phyloP scores from a whole-genome alignment of 177 flowering plant species.

The Tripterygium wilfordii region DNA sequence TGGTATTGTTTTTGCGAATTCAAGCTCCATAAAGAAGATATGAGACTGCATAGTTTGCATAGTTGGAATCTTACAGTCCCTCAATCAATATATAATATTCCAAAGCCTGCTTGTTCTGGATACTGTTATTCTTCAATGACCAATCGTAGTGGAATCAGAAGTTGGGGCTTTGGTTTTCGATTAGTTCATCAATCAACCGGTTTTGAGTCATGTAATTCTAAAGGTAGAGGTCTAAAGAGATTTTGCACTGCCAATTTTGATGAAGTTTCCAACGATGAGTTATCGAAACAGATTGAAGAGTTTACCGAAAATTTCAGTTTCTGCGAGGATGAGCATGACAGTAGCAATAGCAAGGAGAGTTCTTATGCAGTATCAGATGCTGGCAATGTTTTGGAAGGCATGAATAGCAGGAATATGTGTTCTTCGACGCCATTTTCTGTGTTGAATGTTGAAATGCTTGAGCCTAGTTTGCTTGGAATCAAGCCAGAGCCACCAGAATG shows the following conservation, averaged over 20 bases:
- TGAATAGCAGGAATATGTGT: background rate
- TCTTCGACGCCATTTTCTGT: slow-evolving; percentile 2
- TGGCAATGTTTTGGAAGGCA: too few species aligned
- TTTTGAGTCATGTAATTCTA: too few species aligned
- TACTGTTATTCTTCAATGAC: too few species aligned
- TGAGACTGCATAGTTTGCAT: too few species aligned
- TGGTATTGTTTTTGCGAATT: too few species aligned
- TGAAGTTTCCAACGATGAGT: slow-evolving; percentile 55
- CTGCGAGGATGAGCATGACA: slow-evolving; percentile 14
- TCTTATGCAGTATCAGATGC: background rate
- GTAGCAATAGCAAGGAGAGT: background rate
- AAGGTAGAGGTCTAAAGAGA: slow-evolving; percentile 20
- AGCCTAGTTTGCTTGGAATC: slow-evolving; percentile 29
- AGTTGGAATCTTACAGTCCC: too few species aligned
- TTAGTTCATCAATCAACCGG: too few species aligned
- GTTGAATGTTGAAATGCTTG: slow-evolving; percentile 19
- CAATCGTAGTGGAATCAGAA: too few species aligned
- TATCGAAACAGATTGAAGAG: slow-evolving; percentile 35
- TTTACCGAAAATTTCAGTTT: slow-evolving; percentile 33
- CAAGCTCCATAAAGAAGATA: too few species aligned
- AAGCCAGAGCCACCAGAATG: slow-evolving; percentile 28
- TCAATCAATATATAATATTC: too few species aligned
- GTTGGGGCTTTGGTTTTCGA: too few species aligned
- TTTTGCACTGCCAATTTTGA: slow-evolving; percentile 40
- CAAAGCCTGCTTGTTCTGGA: too few species aligned